Evolutionary conservation across 2,329 filamentous ascomycete genomes (phyloP).

Genomic region (Myriosclerotinia scirpicola): DNA sequence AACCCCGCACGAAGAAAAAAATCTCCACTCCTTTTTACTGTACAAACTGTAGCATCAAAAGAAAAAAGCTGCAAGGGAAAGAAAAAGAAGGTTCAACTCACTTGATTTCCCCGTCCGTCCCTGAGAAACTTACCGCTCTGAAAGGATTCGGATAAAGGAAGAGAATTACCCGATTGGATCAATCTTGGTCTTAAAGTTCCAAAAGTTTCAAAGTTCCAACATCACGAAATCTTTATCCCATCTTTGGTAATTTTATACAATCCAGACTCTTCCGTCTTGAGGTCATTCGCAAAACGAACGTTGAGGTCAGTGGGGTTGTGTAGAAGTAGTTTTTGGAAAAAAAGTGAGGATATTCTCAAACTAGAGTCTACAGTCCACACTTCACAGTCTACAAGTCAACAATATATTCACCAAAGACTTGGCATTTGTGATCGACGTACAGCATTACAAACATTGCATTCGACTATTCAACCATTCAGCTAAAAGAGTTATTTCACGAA

Average conservation of each 20-base stretch:
- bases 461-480: constrained; percentile 11
- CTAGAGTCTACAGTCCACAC: background rate
- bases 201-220: background rate
- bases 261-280: constrained; percentile 4
- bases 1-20: background rate
- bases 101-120: background rate
- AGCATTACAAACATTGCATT: constrained; percentile 15
- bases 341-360: constrained; percentile 9
- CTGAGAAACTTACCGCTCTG: constrained; percentile 9
- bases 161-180: constrained; percentile 13
- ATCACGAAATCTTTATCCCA: constrained; percentile 14
- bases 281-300: constrained; percentile 15
- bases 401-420: constrained; percentile 1
- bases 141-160: constrained; percentile 3
- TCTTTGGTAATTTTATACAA: constrained; percentile 9
- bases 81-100: constrained; percentile 13
- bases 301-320: background rate
- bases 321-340: background rate
- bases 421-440: constrained; percentile 14
- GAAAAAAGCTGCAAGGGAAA: no score
- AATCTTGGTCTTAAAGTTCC: background rate
- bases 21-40: background rate
- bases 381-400: background rate
- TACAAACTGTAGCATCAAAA: no score
- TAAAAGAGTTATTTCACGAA: background rate